Percentiles rank a stretch among this genome's conserved stretches.
Evolutionary conservation across 2,329 filamentous ascomycete species (phyloP).

Genomic region (Colletotrichum abscissum): DNA sequence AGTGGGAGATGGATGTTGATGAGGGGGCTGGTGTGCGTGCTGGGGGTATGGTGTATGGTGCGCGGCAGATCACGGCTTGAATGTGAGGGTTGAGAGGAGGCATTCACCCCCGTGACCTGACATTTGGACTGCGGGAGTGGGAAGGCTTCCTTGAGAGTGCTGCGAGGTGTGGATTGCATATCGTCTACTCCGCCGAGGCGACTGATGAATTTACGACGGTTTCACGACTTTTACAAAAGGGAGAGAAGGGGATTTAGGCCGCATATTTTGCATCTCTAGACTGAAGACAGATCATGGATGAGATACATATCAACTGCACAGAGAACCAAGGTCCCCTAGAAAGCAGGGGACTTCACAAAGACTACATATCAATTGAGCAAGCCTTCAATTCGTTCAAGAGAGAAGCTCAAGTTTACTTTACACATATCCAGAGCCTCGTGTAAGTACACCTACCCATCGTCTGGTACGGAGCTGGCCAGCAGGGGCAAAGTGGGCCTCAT

Average conservation of each 20-base stretch:
- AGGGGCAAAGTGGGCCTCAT: no score
- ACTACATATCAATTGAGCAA: background rate
- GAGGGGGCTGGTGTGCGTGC: background rate
- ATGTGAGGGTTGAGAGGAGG: no score
- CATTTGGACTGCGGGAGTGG: no score
- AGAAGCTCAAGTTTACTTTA: no score
- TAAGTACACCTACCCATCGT: no score
- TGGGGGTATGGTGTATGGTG: background rate
- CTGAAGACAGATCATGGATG: background rate
- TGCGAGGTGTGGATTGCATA: background rate
- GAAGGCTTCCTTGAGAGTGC: no score
- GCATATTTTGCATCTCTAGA: background rate
- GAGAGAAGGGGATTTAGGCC: background rate
- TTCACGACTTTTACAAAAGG: background rate
- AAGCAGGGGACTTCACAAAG: background rate
- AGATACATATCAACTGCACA: background rate
- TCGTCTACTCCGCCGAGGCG: background rate
- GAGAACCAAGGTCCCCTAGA: background rate
- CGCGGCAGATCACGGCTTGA: conserved; percentile 13
- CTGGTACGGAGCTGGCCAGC: no score
- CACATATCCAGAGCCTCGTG: no score
- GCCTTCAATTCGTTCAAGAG: no score
- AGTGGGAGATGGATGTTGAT: conserved; percentile 25
- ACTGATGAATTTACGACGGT: background rate
- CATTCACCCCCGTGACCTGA: no score